Percentiles rank a stretch among this genome's conserved stretches.
Conservation (phyloP, 257 asterid species). For the Eustoma russellianum region DNA sequence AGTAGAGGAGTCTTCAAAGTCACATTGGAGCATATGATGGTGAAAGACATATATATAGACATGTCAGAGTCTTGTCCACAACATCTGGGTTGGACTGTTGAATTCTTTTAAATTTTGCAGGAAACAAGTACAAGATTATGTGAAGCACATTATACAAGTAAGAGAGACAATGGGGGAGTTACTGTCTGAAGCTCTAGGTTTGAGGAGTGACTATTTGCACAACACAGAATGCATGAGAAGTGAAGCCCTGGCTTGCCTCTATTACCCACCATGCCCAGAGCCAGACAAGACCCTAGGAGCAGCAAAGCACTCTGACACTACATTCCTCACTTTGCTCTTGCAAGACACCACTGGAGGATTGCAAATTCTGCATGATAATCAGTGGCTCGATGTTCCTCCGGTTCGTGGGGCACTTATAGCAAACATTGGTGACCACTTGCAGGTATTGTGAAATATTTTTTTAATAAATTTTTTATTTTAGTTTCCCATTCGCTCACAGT, state of each 20-base stretch:
- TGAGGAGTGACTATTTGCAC: slow-evolving; percentile 14
- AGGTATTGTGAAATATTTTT: slow-evolving; percentile 3
- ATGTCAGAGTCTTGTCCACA: no score
- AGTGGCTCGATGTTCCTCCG: slow-evolving; percentile 31
- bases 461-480: no score
- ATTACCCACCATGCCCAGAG: slow-evolving; percentile 28
- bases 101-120: slow-evolving; percentile 5
- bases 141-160: slow-evolving; percentile 18
- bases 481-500: no score
- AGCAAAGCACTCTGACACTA: slow-evolving; percentile 25
- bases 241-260: slow-evolving; percentile 21
- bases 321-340: slow-evolving; percentile 23
- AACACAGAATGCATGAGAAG: slow-evolving; percentile 31
- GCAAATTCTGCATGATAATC: slow-evolving; percentile 20
- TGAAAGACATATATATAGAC: no score
- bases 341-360: slow-evolving; percentile 32
- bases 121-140: slow-evolving; percentile 19
- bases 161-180: slow-evolving; percentile 25
- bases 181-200: slow-evolving; percentile 32
- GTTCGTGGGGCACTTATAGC: slow-evolving; percentile 19
- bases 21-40: no score
- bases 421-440: slow-evolving; percentile 32
- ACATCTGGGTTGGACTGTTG: no score
- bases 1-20: no score
- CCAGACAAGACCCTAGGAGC: slow-evolving; percentile 30